Evolutionary conservation across 140 eudicot genomes (phyloP), one percentile per base, ranked within the genome.

Genomic region (Senecio squalidus): DNA sequence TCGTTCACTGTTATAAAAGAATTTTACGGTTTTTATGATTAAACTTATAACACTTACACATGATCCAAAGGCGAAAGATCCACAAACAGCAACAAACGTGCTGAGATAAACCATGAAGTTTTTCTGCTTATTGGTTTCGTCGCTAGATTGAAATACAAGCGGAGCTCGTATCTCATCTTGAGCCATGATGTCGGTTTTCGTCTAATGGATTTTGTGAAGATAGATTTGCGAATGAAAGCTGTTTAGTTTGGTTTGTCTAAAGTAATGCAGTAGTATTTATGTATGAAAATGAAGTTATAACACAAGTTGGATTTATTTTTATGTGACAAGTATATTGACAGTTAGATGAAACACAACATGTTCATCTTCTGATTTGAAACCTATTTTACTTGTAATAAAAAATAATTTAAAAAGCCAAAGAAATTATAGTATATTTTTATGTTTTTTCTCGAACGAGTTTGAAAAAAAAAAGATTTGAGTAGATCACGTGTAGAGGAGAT

Each of bases 81-180:
- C 97, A 51, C 95, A 90, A 58, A 90, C 97, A 52, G 91, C 94
- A 13, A 83, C 94, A 50, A 86, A 76, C 2, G 97, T 90, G 74
- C 80, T 83, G 41, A 90, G 74, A 62, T 90, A 90, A 55, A 90
- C 90, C 94, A 90, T 86, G 72, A 77, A 78, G 72, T 84, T 67
- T 23, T 64, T 82, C 63, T 79, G 58, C 18, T 77, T 71, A 55
- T 63, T 34, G 63, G 56, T 41, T 49, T 64, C 57, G 1, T 57
- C 62, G 58, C 22, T 23, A 10, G 49, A 38, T 73, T 40, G 73
- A 33, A 62, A 44, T 34, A 86, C 28, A 31, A 86, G 79, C 4
- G 88, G 84, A 45, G 64, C 76, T 51, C 67, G 78, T 1, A 66
- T 69, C 43, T 61, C 86, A 15, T 76, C 73, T 66, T 40, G 63